Conservation (phyloP, 345 rosid genomes). For the Eucalyptus erythrocorys region DNA sequence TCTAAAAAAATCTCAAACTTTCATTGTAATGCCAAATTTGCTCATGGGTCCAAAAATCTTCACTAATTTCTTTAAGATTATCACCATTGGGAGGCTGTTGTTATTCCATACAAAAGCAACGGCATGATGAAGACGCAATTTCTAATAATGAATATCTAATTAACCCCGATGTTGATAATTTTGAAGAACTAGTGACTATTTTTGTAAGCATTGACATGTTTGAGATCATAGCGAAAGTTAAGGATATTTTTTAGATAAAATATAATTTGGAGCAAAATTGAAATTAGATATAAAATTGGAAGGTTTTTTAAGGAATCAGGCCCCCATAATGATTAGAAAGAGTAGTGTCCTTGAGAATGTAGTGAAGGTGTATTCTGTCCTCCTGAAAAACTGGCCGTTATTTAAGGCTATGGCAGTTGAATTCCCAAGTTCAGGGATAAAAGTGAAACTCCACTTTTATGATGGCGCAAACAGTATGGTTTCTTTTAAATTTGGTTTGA, state of each 20-base stretch:
- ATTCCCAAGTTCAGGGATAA: not conserved
- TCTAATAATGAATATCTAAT: too few relatives aligned
- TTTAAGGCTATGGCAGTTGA: not conserved
- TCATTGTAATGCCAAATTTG: not conserved
- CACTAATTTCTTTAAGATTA: not conserved
- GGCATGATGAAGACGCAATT: fast-evolving
- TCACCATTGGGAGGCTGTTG: not conserved
- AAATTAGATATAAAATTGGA: not conserved
- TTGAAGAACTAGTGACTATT: not conserved
- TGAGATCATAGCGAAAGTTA: not conserved
- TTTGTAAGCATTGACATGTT: not conserved
- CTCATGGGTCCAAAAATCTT: not conserved
- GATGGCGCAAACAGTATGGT: not conserved
- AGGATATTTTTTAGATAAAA: not conserved
- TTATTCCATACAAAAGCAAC: not conserved
- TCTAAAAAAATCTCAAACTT: not conserved
- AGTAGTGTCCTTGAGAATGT: not conserved
- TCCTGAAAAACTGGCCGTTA: not conserved
- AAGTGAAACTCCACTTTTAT: not conserved
- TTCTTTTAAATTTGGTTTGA: not conserved
- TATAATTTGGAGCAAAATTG: fast-evolving
- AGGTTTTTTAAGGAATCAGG: not conserved
- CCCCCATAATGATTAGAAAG: not conserved
- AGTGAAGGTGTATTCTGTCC: not conserved
- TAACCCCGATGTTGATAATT: not conserved